Conservation (phyloP, 257 asterid genomes). For the Penstemon newberryi region DNA sequence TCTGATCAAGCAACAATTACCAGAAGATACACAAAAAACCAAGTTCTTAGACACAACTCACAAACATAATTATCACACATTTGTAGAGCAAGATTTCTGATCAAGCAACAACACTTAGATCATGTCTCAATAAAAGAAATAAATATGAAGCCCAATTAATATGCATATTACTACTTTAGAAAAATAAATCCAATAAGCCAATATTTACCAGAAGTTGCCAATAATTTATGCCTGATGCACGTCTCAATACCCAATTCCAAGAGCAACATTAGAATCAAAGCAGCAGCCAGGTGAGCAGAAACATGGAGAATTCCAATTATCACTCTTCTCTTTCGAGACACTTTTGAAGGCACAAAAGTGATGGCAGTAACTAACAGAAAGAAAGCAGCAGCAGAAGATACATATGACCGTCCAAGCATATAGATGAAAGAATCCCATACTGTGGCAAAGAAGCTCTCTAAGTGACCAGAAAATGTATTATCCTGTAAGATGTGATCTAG, state of each 20-base stretch:
- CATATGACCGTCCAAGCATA: constrained; percentile 76
- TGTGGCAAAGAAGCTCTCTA: constrained; percentile 77
- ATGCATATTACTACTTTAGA: neutral
- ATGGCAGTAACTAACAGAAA: constrained; percentile 64
- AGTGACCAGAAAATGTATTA: constrained; percentile 75
- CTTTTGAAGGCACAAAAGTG: constrained; percentile 82
- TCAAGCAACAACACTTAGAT: too few species aligned
- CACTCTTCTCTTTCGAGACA: constrained; percentile 70
- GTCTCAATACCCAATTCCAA: constrained; percentile 91
- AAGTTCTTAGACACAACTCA: too few species aligned
- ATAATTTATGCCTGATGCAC: constrained; percentile 78
- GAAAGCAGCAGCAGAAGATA: constrained; percentile 77
- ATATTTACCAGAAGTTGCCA: constrained; percentile 81
- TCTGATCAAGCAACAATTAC: too few species aligned
- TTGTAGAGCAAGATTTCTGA: too few species aligned
- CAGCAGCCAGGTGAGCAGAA: constrained; percentile 88
- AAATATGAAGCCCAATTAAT: neutral
- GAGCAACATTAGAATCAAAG: constrained; percentile 87
- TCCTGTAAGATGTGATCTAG: constrained; percentile 87
- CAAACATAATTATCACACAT: too few species aligned
- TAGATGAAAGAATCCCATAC: constrained; percentile 80
- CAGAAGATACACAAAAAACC: too few species aligned
- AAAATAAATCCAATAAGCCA: constrained; percentile 9
- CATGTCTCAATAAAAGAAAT: neutral
- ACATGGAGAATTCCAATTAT: constrained; percentile 85